Evolutionary conservation across 805 yeast species (phyloP).

Genomic region (Yamadazyma nakazawae): DNA sequence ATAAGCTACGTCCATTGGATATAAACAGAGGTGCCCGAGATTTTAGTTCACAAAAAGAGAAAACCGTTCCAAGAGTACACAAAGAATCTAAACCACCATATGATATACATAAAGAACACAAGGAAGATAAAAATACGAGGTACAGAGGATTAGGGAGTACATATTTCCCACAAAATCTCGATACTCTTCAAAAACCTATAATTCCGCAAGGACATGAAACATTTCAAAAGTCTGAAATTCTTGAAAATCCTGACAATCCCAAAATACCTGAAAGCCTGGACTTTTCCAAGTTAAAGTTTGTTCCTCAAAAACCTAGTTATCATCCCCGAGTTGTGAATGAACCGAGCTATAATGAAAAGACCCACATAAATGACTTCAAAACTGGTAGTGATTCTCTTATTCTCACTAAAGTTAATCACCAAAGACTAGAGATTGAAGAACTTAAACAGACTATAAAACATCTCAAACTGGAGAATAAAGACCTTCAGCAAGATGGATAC

Average conservation of each 20-base stretch:
- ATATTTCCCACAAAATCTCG: neutral
- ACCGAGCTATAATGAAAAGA: neutral
- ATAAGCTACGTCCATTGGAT: slow-evolving; percentile 6
- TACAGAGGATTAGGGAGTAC: neutral
- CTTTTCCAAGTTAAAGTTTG: too few relatives aligned
- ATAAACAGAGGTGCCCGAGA: neutral
- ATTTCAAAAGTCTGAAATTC: neutral
- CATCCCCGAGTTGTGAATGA: neutral
- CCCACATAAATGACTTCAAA: neutral
- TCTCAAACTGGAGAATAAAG: slow-evolving; percentile 11
- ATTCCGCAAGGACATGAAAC: neutral
- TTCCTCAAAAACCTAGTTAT: neutral
- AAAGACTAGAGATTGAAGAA: slow-evolving; percentile 9
- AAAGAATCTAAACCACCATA: neutral
- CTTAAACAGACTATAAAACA: slow-evolving; percentile 9
- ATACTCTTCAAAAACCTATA: neutral
- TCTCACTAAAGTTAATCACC: slow-evolving; percentile 8
- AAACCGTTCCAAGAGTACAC: neutral
- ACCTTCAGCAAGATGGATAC: slow-evolving; percentile 11
- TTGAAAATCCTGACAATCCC: neutral
- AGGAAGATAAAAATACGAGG: neutral
- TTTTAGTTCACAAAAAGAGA: neutral
- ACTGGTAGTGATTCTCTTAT: neutral
- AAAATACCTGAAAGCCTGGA: neutral
- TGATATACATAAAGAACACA: neutral